These are phyloP conservation scores for Pyrenophora seminiperda DNA, from an alignment of 2,329 filamentous ascomycete genomes.

Conservation along the genomic window DNA sequence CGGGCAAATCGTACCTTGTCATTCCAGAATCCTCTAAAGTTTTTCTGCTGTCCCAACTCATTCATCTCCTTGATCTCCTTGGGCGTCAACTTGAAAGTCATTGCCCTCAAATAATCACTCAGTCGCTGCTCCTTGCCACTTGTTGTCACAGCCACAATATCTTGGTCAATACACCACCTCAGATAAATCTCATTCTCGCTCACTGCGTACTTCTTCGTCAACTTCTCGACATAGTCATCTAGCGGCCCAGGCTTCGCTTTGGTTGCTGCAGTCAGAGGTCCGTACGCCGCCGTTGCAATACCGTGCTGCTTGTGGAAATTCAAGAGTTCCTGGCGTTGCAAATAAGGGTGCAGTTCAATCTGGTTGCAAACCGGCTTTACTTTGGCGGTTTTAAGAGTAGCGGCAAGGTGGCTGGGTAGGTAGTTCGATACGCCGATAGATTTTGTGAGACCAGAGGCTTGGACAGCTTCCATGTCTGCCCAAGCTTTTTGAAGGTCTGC, in stretches of 20 bases:
- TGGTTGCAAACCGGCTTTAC: constrained; percentile 68
- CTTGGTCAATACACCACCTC: constrained; percentile 66
- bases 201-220: constrained; percentile 67
- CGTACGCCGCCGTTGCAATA: constrained; percentile 56
- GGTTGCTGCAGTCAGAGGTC: constrained; percentile 56
- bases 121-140: constrained; percentile 64
- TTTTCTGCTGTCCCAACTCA: constrained; percentile 63
- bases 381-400: constrained; percentile 58
- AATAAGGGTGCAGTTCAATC: constrained; percentile 71
- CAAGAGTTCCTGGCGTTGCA: constrained; percentile 65
- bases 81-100: constrained; percentile 64
- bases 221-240: constrained; percentile 55
- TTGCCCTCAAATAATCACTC: constrained; percentile 60
- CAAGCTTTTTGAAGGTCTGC: constrained; percentile 62
- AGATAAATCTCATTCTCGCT: constrained; percentile 61
- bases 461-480: constrained; percentile 64
- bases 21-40: constrained; percentile 65
- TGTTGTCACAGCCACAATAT: constrained; percentile 64
- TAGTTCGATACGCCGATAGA: constrained; percentile 68
- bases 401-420: constrained; percentile 59
- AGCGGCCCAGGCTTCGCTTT: constrained; percentile 62
- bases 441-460: constrained; percentile 61
- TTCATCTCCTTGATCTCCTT: constrained; percentile 58
- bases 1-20: constrained; percentile 33
- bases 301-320: constrained; percentile 57